A percentile compares a stretch with the other conserved stretches of the same genome.
phyloP scores from a whole-genome alignment of 305 asterid genomes.

The Caryopteris hybrid region DNA sequence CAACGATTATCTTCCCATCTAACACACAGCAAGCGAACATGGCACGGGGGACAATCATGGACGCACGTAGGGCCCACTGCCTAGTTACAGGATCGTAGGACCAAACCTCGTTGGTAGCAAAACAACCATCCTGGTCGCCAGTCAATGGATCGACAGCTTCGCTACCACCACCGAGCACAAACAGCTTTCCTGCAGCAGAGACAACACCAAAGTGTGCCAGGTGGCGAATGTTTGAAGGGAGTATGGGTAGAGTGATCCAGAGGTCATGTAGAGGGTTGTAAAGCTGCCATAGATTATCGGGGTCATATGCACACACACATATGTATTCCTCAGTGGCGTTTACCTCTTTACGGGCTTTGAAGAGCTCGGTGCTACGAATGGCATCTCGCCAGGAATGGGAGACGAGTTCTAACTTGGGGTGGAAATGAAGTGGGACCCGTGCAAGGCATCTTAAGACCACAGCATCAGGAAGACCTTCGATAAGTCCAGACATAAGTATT shows the following conservation, averaged over 20 bases:
- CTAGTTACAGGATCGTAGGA: slow-evolving; percentile 67
- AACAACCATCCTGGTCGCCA: slow-evolving; percentile 95
- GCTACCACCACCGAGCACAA: slow-evolving; percentile 92
- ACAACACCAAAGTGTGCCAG: slow-evolving; percentile 94
- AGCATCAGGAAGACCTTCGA: slow-evolving; percentile 98
- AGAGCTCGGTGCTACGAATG: slow-evolving; percentile 68
- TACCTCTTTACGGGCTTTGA: slow-evolving; percentile 83
- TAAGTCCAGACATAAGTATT: slow-evolving; percentile 73
- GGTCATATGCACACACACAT: slow-evolving; percentile 86
- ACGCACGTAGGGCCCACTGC: slow-evolving; percentile 57
- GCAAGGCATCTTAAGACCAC: slow-evolving; percentile 93
- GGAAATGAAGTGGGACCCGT: slow-evolving; percentile 82
- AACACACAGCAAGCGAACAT: slow-evolving; percentile 94
- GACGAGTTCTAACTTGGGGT: slow-evolving; percentile 75
- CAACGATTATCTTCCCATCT: slow-evolving; percentile 91
- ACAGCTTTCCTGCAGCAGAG: slow-evolving; percentile 80
- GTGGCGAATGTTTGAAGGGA: slow-evolving; percentile 80
- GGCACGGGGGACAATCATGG: slow-evolving; percentile 93
- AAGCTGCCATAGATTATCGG: slow-evolving; percentile 95
- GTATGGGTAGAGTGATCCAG: slow-evolving; percentile 88
- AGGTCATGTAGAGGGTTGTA: slow-evolving; percentile 79
- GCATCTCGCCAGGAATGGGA: slow-evolving; percentile 89
- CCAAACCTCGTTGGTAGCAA: slow-evolving; percentile 94
- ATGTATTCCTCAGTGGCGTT: slow-evolving; percentile 72
- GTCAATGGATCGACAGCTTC: slow-evolving; percentile 95